A percentile compares a stretch with the other conserved stretches of the same genome.
Conservation (phyloP, 495 filamentous ascomycete species). For the Penicillium paradoxum region DNA sequence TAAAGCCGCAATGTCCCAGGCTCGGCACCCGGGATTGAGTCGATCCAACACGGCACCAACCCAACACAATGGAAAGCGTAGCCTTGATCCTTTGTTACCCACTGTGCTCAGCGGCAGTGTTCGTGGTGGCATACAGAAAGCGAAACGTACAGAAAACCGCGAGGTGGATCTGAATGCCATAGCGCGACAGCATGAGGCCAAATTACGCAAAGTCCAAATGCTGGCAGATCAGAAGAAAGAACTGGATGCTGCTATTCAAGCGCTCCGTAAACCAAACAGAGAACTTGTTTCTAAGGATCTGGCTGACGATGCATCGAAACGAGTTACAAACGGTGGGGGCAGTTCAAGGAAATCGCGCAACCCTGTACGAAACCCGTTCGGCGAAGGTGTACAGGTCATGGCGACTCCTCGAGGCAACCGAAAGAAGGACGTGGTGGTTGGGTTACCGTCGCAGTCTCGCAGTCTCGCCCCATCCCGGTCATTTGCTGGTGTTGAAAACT, state of each 20-base stretch:
- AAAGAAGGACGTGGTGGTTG: slow-evolving; percentile 33
- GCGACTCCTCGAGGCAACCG: slow-evolving; percentile 64
- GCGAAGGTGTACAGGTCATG: slow-evolving; percentile 63
- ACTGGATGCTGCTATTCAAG: slow-evolving; percentile 73
- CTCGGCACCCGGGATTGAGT: slow-evolving; percentile 50
- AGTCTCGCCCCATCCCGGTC: slow-evolving; percentile 25
- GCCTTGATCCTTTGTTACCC: slow-evolving; percentile 36
- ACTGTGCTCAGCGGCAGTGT: slow-evolving; percentile 27
- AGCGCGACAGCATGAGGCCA: slow-evolving; percentile 56
- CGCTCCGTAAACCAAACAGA: slow-evolving; percentile 83
- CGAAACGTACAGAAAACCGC: slow-evolving; percentile 57
- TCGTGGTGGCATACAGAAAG: slow-evolving; percentile 53
- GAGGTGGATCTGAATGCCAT: slow-evolving; percentile 62
- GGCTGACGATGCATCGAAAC: slow-evolving; percentile 63
- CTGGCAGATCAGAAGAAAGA: slow-evolving; percentile 66
- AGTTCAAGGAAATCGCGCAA: slow-evolving; percentile 57
- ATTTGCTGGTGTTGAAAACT: slow-evolving; percentile 21
- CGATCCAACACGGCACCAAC: slow-evolving; percentile 60
- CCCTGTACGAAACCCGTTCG: slow-evolving; percentile 54
- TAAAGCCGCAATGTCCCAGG: slow-evolving; percentile 23
- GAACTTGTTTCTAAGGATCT: slow-evolving; percentile 68
- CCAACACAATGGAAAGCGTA: slow-evolving; percentile 35
- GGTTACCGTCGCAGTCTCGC: slow-evolving; percentile 30
- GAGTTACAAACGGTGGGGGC: slow-evolving; percentile 34
- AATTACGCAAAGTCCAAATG: slow-evolving; percentile 66